Evolutionary conservation across 176 grass and related monocot genomes (phyloP), one percentile per base, ranked within the genome.

Genomic region (Raddia distichophylla): DNA sequence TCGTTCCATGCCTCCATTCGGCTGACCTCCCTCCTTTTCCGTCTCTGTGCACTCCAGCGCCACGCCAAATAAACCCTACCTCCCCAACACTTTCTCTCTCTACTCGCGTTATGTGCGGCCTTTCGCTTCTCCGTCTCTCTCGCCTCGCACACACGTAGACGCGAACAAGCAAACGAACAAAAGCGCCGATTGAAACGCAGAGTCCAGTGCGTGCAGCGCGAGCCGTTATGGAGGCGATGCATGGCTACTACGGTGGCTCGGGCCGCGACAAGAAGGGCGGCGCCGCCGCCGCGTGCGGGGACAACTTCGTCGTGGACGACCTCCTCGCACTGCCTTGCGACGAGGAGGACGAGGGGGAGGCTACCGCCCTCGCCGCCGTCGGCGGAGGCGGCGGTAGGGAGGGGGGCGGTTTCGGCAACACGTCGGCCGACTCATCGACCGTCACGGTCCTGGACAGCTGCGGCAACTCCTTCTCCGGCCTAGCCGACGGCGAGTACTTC

Each of bases 231-330:
- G 83, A 86, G 83, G 78, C 51, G 12, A 61, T 49, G 66, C 40
- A 63, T 40, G 69, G 42, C 71, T 67, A 22, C 77, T 67, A 54
- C 77, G 49, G 6, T 14, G 7, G 62, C 62, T 37, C 62, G 6
- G 33, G 17, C 62, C 48, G 33, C 12, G 77, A 79, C 48, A 54
- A 16, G 48, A 79, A 79, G 77, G 40, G 16, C 12, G 46, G 46
- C 7, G 8, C 3, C 0, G 10, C 7, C 0, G 10, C 50, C 1
- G 79, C 54, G 1, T 79, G 53, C 20, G 80, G 69, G n/a, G 92
- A 98, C 56, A 64, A 89, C 47, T 98, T 93, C 80, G 67, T 83
- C 62, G 92, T 99, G 10, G 97, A 99, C 67, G 97, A 99, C 60
- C 91, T 93, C 44, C 91, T 99, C 56, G 87, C 89, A 48, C 87